phyloP scores from a whole-genome alignment of 164 flowering plant genomes.

The Dillenia suffruticosa region DNA sequence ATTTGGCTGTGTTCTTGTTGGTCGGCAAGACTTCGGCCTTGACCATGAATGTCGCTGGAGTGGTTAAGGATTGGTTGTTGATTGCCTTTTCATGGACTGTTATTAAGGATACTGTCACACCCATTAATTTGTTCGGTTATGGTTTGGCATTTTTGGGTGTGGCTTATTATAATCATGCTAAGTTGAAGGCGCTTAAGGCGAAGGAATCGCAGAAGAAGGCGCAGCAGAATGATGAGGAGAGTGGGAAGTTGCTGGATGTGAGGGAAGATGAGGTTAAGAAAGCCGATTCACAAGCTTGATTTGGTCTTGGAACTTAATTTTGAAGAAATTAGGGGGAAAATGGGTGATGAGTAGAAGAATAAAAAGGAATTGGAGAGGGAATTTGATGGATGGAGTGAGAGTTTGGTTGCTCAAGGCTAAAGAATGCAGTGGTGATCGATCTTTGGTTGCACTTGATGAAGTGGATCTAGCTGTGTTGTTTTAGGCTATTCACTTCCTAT shows the following conservation, averaged over 20 bases:
- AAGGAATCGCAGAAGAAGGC: conserved; percentile 22
- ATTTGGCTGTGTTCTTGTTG: conserved; percentile 25
- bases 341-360: background rate
- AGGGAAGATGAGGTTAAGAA: conserved; percentile 16
- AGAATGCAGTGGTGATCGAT: background rate
- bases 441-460: background rate
- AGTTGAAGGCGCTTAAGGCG: conserved; percentile 22
- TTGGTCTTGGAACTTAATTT: background rate
- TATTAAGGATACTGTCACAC: conserved; percentile 28
- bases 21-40: conserved; percentile 29
- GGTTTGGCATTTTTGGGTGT: conserved; percentile 26
- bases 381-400: too few relatives aligned
- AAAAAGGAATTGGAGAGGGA: background rate
- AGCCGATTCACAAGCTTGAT: conserved; percentile 9
- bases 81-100: conserved; percentile 33
- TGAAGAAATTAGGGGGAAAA: background rate
- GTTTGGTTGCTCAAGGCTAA: background rate
- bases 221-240: conserved; percentile 12
- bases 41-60: conserved; percentile 32
- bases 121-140: conserved; percentile 25
- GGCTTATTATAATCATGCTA: conserved; percentile 20
- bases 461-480: too few relatives aligned
- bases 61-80: conserved; percentile 30
- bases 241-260: conserved; percentile 17
- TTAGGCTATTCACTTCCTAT: too few relatives aligned